phyloP scores from a whole-genome alignment of 2,329 filamentous ascomycete species.

The Aciculosporium take region DNA sequence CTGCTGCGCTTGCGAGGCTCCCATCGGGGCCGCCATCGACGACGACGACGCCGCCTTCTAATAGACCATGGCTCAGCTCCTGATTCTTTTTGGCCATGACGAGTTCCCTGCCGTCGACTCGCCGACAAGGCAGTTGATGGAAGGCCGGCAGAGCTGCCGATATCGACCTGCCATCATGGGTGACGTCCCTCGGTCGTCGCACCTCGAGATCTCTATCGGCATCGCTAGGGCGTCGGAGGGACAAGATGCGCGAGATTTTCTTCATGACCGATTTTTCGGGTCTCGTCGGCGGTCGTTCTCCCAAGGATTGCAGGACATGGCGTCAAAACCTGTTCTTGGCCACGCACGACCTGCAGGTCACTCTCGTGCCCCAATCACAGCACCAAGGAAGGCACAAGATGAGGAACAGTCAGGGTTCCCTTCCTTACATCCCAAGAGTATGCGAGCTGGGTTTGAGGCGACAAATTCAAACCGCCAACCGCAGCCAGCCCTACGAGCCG shows the following conservation, averaged over 20 bases:
- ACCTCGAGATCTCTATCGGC: slow-evolving; percentile 10
- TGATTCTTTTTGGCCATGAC: background rate
- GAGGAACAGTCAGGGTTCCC: background rate
- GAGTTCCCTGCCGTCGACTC: slow-evolving; percentile 4
- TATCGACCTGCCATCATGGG: slow-evolving; percentile 3
- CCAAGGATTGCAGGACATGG: background rate
- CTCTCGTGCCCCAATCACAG: background rate
- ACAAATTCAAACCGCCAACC: background rate
- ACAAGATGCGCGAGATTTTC: slow-evolving; percentile 23
- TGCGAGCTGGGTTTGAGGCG: background rate
- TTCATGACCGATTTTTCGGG: slow-evolving; percentile 14
- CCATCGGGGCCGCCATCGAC: slow-evolving; percentile 11
- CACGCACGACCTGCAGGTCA: background rate
- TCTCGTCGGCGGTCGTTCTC: background rate
- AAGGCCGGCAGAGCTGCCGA: slow-evolving; percentile 17
- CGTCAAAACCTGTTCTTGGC: background rate
- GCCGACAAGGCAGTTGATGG: slow-evolving; percentile 21
- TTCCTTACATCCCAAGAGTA: background rate
- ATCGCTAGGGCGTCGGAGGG: slow-evolving; percentile 14
- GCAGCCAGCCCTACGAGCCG: background rate
- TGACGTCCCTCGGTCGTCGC: slow-evolving; percentile 4
- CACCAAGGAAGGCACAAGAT: background rate
- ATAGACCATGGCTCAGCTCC: background rate
- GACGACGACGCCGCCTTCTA: slow-evolving; percentile 12
- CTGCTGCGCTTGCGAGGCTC: background rate